Evolutionary conservation across 2,329 filamentous ascomycete genomes (phyloP).

Genomic region (Fusarium luffae): DNA sequence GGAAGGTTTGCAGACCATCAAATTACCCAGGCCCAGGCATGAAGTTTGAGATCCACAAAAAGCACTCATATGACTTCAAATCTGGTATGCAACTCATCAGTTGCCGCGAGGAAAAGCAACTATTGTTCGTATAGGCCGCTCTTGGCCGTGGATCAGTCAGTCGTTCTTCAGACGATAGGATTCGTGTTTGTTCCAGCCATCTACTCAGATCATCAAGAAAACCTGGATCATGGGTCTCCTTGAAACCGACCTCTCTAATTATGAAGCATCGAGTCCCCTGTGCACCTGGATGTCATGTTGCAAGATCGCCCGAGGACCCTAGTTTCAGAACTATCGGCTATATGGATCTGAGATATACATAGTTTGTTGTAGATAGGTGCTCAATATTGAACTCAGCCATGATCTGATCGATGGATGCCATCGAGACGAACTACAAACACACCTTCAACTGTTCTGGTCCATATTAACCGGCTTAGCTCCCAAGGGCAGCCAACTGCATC

Average conservation of each 20-base stretch:
- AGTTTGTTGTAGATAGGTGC: not conserved
- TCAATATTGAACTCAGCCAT: conserved; percentile 5
- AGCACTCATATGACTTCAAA: conserved; percentile 20
- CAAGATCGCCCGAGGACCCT: not conserved
- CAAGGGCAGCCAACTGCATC: not conserved
- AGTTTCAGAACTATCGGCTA: not conserved
- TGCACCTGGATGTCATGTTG: not conserved
- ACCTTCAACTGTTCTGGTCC: not conserved
- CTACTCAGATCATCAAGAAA: not conserved
- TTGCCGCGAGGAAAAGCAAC: conserved; percentile 16
- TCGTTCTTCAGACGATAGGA: not conserved
- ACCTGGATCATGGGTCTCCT: not conserved
- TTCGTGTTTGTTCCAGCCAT: not conserved
- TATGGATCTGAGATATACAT: conserved; percentile 25
- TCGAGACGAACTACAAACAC: not conserved
- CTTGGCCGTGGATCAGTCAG: not conserved
- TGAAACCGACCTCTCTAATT: not conserved
- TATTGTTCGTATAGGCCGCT: not conserved
- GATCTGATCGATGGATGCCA: conserved; percentile 7
- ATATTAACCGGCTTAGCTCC: not conserved
- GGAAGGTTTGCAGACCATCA: not conserved
- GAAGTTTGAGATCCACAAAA: conserved; percentile 12
- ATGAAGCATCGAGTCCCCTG: not conserved
- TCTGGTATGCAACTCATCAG: conserved; percentile 24
- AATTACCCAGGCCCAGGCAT: not conserved